A percentile compares a stretch with the other conserved stretches of the same genome.
Conservation (phyloP, 2,329 filamentous ascomycete genomes). For the Blastomyces percursus region DNA sequence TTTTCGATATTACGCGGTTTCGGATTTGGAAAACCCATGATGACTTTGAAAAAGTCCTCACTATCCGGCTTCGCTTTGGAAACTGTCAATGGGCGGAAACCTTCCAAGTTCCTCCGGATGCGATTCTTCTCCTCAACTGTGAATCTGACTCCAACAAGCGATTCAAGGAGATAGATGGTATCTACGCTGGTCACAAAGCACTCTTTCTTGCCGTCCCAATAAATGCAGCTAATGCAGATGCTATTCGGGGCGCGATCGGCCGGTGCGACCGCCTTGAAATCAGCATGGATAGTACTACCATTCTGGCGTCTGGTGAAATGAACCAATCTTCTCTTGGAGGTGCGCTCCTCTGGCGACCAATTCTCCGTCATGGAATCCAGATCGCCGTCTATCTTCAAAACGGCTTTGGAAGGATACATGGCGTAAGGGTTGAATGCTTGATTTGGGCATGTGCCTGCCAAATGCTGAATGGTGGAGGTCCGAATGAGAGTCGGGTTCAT, state of each 20-base stretch:
- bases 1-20: constrained; percentile 98
- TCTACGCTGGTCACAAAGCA: constrained; percentile 95
- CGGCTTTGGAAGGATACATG: constrained; percentile 72
- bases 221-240: constrained; percentile 95
- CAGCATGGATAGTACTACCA: constrained; percentile 69
- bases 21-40: constrained; percentile 92
- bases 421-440: constrained; percentile 64
- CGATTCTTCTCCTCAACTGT: constrained; percentile 98
- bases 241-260: constrained; percentile 72
- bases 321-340: constrained; percentile 70
- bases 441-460: constrained; percentile 32
- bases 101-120: constrained; percentile 88
- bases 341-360: constrained; percentile 75
- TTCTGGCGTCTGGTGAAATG: constrained; percentile 74
- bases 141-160: constrained; percentile 75
- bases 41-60: constrained; percentile 97
- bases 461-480: constrained; percentile 53
- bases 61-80: constrained; percentile 87
- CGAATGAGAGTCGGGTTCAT: constrained; percentile 53
- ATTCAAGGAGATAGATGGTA: constrained; percentile 88
- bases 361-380: constrained; percentile 70
- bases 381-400: constrained; percentile 75
- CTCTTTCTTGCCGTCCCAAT: constrained; percentile 83
- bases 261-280: constrained; percentile 65
- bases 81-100: constrained; percentile 83